A percentile compares a stretch with the other conserved stretches of the same genome.
These are phyloP conservation scores for Trametes cinnabarina DNA, from an alignment of 768 basidiomycete genomes.

Conservation along the genomic window DNA sequence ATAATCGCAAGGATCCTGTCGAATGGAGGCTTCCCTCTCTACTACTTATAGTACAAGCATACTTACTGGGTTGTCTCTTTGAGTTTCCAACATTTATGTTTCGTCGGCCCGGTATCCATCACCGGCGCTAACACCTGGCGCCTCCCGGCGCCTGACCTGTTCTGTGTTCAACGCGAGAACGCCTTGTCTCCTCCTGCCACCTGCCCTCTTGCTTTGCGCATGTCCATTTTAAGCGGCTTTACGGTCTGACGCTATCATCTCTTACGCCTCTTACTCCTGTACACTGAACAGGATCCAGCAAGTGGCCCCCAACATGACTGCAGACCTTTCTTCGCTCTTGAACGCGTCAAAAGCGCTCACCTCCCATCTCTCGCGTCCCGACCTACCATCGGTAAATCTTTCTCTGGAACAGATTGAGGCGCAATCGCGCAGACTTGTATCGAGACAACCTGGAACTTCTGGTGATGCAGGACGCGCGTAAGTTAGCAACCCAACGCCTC, in stretches of 20 bases:
- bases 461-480: constrained; percentile 75
- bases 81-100: no score
- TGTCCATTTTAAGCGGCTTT: background rate
- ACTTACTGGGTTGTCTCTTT: no score
- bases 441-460: constrained; percentile 61
- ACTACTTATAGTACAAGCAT: no score
- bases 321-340: constrained; percentile 70
- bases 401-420: constrained; percentile 95
- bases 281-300: background rate
- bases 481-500: no score
- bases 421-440: constrained; percentile 81
- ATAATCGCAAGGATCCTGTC: no score
- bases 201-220: background rate
- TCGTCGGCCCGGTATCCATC: no score
- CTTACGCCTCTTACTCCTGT: background rate
- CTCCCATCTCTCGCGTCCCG: constrained; percentile 71
- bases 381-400: constrained; percentile 84
- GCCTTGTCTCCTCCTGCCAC: constrained; percentile 9
- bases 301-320: constrained; percentile 23
- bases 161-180: constrained; percentile 10
- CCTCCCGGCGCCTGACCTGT: no score
- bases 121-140: no score
- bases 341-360: constrained; percentile 71
- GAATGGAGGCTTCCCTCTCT: no score
- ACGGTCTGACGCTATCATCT: background rate